Base-by-base conservation (phyloP, 257 asterid genomes). In the Ballota nigra region DNA sequence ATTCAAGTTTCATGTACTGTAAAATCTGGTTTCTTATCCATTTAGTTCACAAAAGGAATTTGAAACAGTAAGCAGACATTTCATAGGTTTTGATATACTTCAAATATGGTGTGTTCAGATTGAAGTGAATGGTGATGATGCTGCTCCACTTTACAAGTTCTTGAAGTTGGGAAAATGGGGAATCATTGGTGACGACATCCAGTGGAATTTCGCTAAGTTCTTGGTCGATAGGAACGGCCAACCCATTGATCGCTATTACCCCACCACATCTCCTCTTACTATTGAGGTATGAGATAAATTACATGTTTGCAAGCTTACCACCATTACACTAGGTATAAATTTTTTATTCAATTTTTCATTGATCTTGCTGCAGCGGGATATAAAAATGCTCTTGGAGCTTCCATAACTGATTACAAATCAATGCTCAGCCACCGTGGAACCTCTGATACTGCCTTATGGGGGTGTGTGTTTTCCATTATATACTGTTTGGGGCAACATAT, bases 121-220 rank as follows among this genome's bases (percentile, higher is more conserved):
- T 76, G 91, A 92, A 68, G 98, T 92, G 80, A 92, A 92, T 18
- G 97, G 97, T 8, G 77, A 68, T 18, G 68, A 73, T 68, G 76
- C 92, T 61, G 85, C 95, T 62, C 96, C 93, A n/a, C 58, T 90
- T 23, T 90, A 92, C 85, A 90, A 87, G 87, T 86, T 87, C 82
- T 78, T 90, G 84, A 92, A 87, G 88, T 63, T 70, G 70, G 95
- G 96, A 20, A 88, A 90, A 51, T 84, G 98, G 96, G 96, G 90
- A 38, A 79, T 92, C 56, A 79, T 90, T 33, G 88, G 95, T 24
- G 98, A 92, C 7, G 90, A 88, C 70, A 82, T 92, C 53, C 92
- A 92, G 74, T 92, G 98, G 97, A 92, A 92, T 41, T 92, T 92
- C 9, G 88, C 96, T 0, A 90, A 88, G 82, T 92, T 92, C 81